phyloP scores from a whole-genome alignment of 75 land plant genomes.

The Ceratopteris richardii region DNA sequence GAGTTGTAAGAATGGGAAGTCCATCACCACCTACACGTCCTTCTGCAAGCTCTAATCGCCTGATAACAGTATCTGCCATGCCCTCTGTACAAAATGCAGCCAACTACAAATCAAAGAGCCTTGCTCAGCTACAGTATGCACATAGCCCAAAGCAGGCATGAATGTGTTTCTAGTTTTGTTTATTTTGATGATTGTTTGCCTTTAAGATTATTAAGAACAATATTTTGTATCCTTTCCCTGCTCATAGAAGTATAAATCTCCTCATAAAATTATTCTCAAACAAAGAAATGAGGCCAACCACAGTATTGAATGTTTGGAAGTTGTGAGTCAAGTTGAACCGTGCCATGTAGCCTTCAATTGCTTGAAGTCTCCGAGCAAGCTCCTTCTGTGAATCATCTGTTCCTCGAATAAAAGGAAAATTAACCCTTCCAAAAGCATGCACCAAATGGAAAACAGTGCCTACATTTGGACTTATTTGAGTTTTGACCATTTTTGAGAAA shows the following conservation, averaged over 20 bases:
- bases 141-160: too few relatives aligned
- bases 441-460: slow-evolving; percentile 24
- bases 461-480: slow-evolving; percentile 15
- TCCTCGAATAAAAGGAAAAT: slow-evolving; percentile 4
- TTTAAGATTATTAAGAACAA: too few relatives aligned
- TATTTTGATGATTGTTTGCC: too few relatives aligned
- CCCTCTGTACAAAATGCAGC: slow-evolving; percentile 28
- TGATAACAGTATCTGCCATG: slow-evolving; percentile 21
- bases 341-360: slow-evolving; percentile 31
- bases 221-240: too few relatives aligned
- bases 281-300: too few relatives aligned
- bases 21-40: slow-evolving; percentile 6
- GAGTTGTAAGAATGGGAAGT: slow-evolving; percentile 16
- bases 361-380: slow-evolving; percentile 15
- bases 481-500: slow-evolving; percentile 23
- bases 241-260: too few relatives aligned
- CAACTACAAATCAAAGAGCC: slow-evolving; percentile 20
- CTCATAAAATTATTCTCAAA: too few relatives aligned
- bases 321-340: slow-evolving; percentile 19
- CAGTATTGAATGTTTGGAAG: slow-evolving; percentile 25
- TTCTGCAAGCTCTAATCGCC: slow-evolving; percentile 19
- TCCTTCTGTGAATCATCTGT: slow-evolving; percentile 22
- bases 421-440: slow-evolving; percentile 19
- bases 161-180: too few relatives aligned
- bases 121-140: too few relatives aligned